Evolutionary conservation across 1,284 basidiomycete species (phyloP).

Genomic region (Trichosporon ovoides): DNA sequence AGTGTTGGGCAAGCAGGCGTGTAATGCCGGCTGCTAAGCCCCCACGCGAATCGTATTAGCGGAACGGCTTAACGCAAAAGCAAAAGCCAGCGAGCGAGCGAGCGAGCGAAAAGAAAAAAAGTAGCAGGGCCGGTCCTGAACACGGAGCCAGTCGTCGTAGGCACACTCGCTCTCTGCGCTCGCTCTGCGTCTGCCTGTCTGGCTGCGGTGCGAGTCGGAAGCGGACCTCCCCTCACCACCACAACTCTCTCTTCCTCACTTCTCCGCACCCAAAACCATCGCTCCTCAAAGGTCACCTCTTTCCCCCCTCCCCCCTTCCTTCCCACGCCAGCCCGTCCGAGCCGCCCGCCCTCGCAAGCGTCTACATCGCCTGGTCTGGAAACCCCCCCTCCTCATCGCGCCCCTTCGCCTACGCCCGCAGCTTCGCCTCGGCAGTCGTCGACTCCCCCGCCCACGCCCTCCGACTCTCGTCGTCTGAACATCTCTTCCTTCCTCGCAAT

Average conservation of each 20-base stretch:
- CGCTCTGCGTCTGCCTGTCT: neutral
- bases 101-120: neutral
- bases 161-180: neutral
- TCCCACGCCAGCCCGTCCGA: neutral
- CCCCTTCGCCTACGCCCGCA: neutral
- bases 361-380: conserved; percentile 1
- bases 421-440: neutral
- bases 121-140: neutral
- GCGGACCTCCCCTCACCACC: neutral
- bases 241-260: conserved; percentile 1
- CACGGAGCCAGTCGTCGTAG: neutral
- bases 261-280: neutral
- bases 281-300: neutral
- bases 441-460: neutral
- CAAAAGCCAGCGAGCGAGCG: neutral
- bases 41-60: too few relatives aligned
- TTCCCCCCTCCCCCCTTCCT: neutral
- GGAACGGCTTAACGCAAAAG: neutral
- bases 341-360: neutral
- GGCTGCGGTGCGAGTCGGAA: conserved; percentile 2
- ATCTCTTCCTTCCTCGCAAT: neutral
- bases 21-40: too few relatives aligned
- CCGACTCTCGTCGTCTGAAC: neutral
- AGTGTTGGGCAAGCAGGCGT: too few relatives aligned
- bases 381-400: neutral